Evolutionary conservation across 2,329 filamentous ascomycete species (phyloP).

Genomic region (Cercospora sojina): DNA sequence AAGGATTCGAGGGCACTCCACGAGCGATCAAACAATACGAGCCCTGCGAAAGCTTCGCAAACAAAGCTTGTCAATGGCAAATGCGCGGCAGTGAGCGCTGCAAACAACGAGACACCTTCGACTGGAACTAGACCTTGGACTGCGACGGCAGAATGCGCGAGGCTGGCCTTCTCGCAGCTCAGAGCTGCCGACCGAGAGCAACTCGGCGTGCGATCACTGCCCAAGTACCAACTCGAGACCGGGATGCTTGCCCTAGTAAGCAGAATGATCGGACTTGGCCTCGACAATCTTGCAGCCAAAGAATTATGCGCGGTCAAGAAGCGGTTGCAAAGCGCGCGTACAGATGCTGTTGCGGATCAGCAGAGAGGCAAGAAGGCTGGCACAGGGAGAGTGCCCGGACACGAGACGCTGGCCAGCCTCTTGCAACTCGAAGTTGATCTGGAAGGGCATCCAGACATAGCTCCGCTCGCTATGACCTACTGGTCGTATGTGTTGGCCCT

Average conservation of each 20-base stretch:
- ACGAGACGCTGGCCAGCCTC: conserved; percentile 57
- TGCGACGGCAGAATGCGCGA: conserved; percentile 66
- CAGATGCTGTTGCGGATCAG: not conserved
- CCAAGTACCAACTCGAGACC: conserved; percentile 67
- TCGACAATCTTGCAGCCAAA: conserved; percentile 67
- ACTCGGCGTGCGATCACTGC: conserved; percentile 54
- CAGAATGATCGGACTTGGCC: conserved; percentile 62
- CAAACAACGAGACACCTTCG: not conserved
- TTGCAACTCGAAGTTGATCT: conserved; percentile 58
- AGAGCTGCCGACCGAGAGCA: conserved; percentile 56
- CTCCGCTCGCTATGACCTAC: conserved; percentile 61
- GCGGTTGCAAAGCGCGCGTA: conserved; percentile 51
- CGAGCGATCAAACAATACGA: conserved; percentile 49
- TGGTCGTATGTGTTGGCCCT: conserved; percentile 67
- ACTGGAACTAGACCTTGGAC: conserved; percentile 5
- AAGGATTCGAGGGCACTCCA: conserved; percentile 36
- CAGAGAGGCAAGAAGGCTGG: not conserved
- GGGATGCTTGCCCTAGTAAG: conserved; percentile 69
- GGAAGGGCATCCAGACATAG: conserved; percentile 37
- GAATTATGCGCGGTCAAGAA: conserved; percentile 67
- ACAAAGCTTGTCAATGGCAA: not conserved
- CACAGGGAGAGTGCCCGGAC: conserved; percentile 31
- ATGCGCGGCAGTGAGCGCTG: not conserved
- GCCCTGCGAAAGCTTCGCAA: conserved; percentile 41
- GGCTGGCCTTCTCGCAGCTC: conserved; percentile 65